Evolutionary conservation across 768 basidiomycete genomes (phyloP).

Genomic region (Lactarius evosmus): DNA sequence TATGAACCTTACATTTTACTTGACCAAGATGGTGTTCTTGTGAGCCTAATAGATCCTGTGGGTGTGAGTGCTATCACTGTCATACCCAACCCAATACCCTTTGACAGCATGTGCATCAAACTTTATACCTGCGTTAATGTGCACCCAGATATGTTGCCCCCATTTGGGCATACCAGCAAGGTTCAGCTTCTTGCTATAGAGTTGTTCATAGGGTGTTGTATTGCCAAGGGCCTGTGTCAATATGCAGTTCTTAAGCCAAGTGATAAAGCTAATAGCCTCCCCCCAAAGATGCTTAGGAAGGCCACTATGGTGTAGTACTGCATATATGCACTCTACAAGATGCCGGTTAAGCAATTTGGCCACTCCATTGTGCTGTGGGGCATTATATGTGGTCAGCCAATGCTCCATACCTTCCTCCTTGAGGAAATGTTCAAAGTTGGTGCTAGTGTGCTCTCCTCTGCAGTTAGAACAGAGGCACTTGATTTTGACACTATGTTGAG

Average conservation of each 20-base stretch:
- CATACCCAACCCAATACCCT: constrained; percentile 37
- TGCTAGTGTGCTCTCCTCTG: no score
- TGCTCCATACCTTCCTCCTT: neutral
- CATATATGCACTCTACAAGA: neutral
- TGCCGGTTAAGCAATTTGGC: constrained; percentile 3
- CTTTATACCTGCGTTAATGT: constrained; percentile 15
- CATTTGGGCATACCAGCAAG: constrained; percentile 20
- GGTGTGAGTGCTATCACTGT: constrained; percentile 32
- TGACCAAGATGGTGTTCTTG: constrained; percentile 30
- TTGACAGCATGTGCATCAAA: constrained; percentile 16
- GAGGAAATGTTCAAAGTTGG: no score
- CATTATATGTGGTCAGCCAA: neutral
- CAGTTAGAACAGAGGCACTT: neutral
- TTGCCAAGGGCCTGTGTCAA: constrained; percentile 27
- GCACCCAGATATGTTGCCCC: constrained; percentile 27
- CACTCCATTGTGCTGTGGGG: constrained; percentile 8
- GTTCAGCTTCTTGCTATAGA: constrained; percentile 31
- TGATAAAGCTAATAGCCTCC: constrained; percentile 28
- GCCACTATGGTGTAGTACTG: neutral
- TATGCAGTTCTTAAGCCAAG: constrained; percentile 17
- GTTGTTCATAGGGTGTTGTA: constrained; percentile 32
- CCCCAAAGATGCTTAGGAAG: constrained; percentile 33
- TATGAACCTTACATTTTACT: constrained; percentile 31
- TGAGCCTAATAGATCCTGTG: constrained; percentile 38
- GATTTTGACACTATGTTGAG: neutral